Evolutionary conservation across 129 eudicot genomes (phyloP), one percentile per base, ranked within the genome.

Genomic region (Helichrysum umbraculigerum): DNA sequence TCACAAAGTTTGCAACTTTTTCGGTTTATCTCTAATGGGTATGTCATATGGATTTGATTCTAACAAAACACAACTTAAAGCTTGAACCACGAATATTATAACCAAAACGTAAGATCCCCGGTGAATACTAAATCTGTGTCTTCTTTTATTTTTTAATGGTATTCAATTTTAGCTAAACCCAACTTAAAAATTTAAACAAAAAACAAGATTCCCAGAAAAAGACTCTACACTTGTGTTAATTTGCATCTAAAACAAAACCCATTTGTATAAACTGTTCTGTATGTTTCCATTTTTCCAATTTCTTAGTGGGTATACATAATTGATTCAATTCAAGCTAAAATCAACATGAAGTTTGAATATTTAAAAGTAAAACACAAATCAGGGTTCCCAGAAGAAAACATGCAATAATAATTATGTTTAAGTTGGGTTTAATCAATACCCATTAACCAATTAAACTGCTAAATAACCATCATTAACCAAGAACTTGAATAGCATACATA

Each of bases 401-500:
- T 14, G 69, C 37, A 7, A 4, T 6, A 6, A 33, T 65, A 65
- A 65, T 2, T 17, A 65, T 65, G 44, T 65, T 65, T 33, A 65
- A 57, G 42, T 32, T 64, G 44, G 39, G 20, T 64, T 64, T 6
- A 32, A 65, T 16, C 44, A 33, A 34, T 19, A 19, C 30, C 54
- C 30, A n/a, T n/a, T 34, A 34, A 66, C 15, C 22, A 62, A 62
- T 9, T 16, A 5, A 44, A 50, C 9, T 16, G 30, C 39, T 50
- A 51, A 30, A 56, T 30, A 8, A 71, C 14, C 32, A 54, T 71
- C n/a, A 16, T 37, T 58, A 69, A 25, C 10, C n/a, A 25, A 56
- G 15, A 30, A 3, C 2, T 12, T 47, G 54, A 47, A 47, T 11
- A 47, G 54, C 93, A 64, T 32, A 64, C 19, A 29, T 81, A 89